phyloP scores from a whole-genome alignment of 2,329 filamentous ascomycete species.

The Ophiostoma perfectum region DNA sequence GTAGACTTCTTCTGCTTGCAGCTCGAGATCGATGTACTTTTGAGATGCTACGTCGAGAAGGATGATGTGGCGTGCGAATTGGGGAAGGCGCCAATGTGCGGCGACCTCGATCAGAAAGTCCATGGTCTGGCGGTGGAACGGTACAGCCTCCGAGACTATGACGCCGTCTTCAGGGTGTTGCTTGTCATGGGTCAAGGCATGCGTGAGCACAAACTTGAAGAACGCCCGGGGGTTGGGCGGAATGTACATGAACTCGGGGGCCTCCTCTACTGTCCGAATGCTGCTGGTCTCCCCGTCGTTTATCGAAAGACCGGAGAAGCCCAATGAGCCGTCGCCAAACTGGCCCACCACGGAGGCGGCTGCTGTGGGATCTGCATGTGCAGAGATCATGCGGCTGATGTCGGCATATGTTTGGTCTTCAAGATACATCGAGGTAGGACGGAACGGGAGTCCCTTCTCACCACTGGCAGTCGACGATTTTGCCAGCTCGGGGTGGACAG shows the following conservation, averaged over 20 bases:
- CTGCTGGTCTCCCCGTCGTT: conserved; percentile 42
- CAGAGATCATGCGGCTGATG: conserved; percentile 47
- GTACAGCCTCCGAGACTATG: conserved; percentile 30
- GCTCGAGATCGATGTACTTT: conserved; percentile 79
- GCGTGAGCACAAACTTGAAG: conserved; percentile 75
- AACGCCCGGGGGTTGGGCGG: conserved; percentile 76
- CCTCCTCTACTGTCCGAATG: conserved; percentile 54
- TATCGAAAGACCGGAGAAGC: conserved; percentile 61
- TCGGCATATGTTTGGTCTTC: conserved; percentile 51
- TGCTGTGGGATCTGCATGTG: conserved; percentile 32
- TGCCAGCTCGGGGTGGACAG: conserved; percentile 76
- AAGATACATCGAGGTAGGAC: conserved; percentile 40
- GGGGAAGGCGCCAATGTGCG: conserved; percentile 82
- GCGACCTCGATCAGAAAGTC: conserved; percentile 82
- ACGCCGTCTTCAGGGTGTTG: conserved; percentile 38
- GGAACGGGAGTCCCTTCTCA: conserved; percentile 55
- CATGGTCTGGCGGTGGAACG: conserved; percentile 69
- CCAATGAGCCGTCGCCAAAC: conserved; percentile 59
- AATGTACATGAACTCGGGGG: conserved; percentile 78
- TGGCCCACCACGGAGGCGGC: conserved; percentile 31
- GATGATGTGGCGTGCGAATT: conserved; percentile 70
- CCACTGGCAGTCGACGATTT: conserved; percentile 59
- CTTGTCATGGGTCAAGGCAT: conserved; percentile 63
- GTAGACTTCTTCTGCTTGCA: conserved; percentile 76
- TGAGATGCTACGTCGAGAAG: conserved; percentile 80